Evolutionary conservation across 2,329 filamentous ascomycete species (phyloP).

Genomic region (Pseudogymnoascus sp.): DNA sequence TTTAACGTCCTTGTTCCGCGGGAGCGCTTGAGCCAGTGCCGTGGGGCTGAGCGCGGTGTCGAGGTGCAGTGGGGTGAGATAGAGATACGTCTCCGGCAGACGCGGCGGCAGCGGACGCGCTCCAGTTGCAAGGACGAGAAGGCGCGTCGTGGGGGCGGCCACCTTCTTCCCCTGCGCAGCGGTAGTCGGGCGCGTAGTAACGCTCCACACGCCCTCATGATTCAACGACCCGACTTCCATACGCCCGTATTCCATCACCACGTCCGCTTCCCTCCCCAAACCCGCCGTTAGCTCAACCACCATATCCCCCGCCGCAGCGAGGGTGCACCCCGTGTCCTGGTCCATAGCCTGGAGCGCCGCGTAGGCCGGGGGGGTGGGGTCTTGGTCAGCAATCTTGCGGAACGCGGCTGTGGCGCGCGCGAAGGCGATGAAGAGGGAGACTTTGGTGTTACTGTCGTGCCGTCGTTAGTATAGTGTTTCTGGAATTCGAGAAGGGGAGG

Average conservation of each 20-base stretch:
- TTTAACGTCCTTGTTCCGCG: slow-evolving; percentile 31
- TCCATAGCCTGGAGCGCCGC: slow-evolving; percentile 44
- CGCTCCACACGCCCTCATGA: slow-evolving; percentile 32
- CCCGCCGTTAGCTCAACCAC: slow-evolving; percentile 38
- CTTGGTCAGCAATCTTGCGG: slow-evolving; percentile 38
- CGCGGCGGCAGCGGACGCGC: slow-evolving; percentile 36
- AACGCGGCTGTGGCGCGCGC: slow-evolving; percentile 47
- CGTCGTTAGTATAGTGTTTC: slow-evolving; percentile 16
- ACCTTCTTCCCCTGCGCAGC: slow-evolving; percentile 11
- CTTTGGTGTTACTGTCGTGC: slow-evolving; percentile 47
- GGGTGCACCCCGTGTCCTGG: slow-evolving; percentile 48
- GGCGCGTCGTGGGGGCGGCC: neutral
- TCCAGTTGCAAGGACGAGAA: slow-evolving; percentile 51
- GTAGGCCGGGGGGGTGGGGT: slow-evolving; percentile 45
- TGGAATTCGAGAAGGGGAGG: neutral
- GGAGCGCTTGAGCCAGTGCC: slow-evolving; percentile 35
- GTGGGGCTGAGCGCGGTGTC: slow-evolving; percentile 49
- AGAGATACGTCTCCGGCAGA: slow-evolving; percentile 30
- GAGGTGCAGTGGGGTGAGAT: slow-evolving; percentile 31
- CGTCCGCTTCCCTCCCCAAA: slow-evolving; percentile 20
- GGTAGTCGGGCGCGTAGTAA: slow-evolving; percentile 31
- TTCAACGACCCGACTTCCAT: slow-evolving; percentile 15
- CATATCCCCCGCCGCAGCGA: slow-evolving; percentile 51
- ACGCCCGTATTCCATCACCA: neutral
- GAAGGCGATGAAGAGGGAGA: slow-evolving; percentile 49